Conservation (phyloP, 345 rosid genomes). For the Carallia brachiata region DNA sequence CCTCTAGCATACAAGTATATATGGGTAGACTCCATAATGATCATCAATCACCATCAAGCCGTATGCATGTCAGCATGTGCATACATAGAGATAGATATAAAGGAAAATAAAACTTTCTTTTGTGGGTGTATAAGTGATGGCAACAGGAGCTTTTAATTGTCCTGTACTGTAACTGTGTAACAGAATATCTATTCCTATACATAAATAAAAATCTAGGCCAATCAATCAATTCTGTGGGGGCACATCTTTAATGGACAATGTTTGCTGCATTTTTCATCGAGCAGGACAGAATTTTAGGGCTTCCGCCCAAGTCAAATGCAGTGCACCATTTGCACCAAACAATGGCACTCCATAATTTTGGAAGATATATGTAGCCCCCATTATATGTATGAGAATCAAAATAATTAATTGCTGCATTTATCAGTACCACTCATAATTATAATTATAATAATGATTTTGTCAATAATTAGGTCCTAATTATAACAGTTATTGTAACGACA, state of each 20-base stretch:
- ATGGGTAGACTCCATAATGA: too few relatives aligned
- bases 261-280: slow-evolving; percentile 16
- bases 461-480: too few relatives aligned
- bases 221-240: slow-evolving; percentile 28
- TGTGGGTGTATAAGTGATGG: slow-evolving; percentile 6
- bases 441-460: too few relatives aligned
- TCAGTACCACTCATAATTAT: too few relatives aligned
- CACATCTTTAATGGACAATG: slow-evolving; percentile 11
- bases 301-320: background rate
- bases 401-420: too few relatives aligned
- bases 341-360: background rate
- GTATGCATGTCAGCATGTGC: background rate
- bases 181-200: slow-evolving; percentile 25
- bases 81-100: background rate
- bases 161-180: slow-evolving; percentile 13
- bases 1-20: too few relatives aligned
- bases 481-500: too few relatives aligned
- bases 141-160: slow-evolving; percentile 18
- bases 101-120: background rate
- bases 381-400: too few relatives aligned
- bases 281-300: slow-evolving; percentile 8
- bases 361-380: background rate
- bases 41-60: too few relatives aligned
- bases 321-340: slow-evolving; percentile 1
- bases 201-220: slow-evolving; percentile 16